Evolutionary conservation across 78 protist genomes (phyloP).

Genomic region (Speleostelium caveatum): DNA sequence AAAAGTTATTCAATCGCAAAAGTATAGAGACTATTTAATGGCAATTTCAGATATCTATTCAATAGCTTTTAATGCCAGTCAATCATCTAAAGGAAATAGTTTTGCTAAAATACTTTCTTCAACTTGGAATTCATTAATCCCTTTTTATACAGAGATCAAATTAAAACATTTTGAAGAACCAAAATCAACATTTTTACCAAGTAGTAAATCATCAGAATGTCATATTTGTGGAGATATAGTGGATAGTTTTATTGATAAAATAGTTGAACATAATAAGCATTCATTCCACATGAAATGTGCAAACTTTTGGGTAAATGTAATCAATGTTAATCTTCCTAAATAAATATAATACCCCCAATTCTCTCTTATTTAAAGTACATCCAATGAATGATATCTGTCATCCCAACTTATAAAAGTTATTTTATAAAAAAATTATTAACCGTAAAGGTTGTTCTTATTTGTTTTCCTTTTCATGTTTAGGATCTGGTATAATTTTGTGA

Average conservation of each 20-base stretch:
- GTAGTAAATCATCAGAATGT: too few species aligned
- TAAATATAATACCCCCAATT: not conserved
- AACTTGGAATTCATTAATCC: conserved; percentile 16
- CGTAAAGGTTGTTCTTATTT: too few species aligned
- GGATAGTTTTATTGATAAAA: conserved; percentile 22
- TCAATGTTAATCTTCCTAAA: conserved; percentile 44
- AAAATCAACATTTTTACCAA: not conserved
- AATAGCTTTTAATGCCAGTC: conserved; percentile 15
- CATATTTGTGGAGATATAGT: conserved; percentile 43
- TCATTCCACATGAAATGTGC: conserved; percentile 63
- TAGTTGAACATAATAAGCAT: conserved; percentile 21
- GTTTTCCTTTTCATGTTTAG: not conserved
- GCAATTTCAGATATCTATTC: conserved; percentile 49
- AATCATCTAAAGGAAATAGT: not conserved
- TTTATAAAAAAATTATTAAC: too few species aligned
- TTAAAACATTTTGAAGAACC: not conserved
- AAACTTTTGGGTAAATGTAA: conserved; percentile 72
- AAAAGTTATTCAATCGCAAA: conserved; percentile 4
- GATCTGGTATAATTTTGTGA: not conserved
- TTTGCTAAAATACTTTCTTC: not conserved
- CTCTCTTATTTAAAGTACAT: too few species aligned
- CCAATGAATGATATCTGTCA: too few species aligned
- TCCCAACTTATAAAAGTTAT: too few species aligned
- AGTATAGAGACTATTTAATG: conserved; percentile 36
- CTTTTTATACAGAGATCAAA: conserved; percentile 29